Evolutionary conservation across 352 stramenopile species (phyloP).

Genomic region (Phytophthora rubi): DNA sequence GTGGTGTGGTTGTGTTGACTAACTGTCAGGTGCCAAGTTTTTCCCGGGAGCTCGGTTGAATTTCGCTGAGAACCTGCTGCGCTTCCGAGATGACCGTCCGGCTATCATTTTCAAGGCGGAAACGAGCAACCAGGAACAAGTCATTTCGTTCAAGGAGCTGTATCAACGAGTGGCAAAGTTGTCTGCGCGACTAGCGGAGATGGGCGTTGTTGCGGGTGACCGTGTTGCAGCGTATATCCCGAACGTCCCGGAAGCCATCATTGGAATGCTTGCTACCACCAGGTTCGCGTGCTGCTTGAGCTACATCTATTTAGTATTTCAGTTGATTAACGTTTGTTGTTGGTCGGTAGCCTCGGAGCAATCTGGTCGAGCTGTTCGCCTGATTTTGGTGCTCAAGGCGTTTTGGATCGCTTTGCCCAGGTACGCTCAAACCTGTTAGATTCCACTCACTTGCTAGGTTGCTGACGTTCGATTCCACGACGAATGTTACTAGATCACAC

Average conservation of each 20-base stretch:
- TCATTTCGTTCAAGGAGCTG: slow-evolving; percentile 71
- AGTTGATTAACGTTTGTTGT: not conserved
- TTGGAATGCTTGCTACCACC: slow-evolving; percentile 78
- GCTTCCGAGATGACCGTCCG: slow-evolving; percentile 72
- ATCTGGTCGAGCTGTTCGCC: slow-evolving; percentile 87
- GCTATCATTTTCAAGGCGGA: slow-evolving; percentile 81
- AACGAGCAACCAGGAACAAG: slow-evolving; percentile 61
- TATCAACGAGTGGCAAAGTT: slow-evolving; percentile 65
- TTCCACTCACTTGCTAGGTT: not conserved
- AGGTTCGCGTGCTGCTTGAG: slow-evolving; percentile 14
- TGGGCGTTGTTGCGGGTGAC: slow-evolving; percentile 62
- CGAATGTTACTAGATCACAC: slow-evolving; percentile 49
- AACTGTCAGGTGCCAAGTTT: slow-evolving; percentile 59
- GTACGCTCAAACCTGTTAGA: slow-evolving; percentile 12
- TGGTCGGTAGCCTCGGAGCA: slow-evolving; percentile 47
- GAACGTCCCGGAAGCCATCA: slow-evolving; percentile 73
- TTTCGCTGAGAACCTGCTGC: slow-evolving; percentile 80
- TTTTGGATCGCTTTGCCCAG: slow-evolving; percentile 85
- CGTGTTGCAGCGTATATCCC: slow-evolving; percentile 75
- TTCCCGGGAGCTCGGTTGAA: slow-evolving; percentile 71
- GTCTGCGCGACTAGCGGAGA: slow-evolving; percentile 44
- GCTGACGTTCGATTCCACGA: not conserved
- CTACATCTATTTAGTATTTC: not conserved
- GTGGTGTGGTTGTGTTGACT: not conserved
- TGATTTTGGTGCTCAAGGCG: slow-evolving; percentile 85